phyloP scores from a whole-genome alignment of 495 filamentous ascomycete genomes.

The Aspergillus steynii region DNA sequence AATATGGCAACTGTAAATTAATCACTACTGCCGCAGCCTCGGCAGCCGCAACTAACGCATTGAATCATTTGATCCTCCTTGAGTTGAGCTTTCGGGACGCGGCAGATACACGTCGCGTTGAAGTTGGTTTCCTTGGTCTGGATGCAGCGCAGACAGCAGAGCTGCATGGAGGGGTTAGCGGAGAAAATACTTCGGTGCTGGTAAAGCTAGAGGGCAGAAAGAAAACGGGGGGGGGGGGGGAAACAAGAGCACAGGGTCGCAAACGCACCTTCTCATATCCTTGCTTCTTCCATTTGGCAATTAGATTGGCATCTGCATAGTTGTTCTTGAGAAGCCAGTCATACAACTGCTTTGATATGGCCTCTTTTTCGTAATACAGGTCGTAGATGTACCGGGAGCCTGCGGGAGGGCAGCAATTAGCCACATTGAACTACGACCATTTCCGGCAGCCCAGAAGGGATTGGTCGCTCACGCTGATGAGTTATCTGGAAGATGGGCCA shows the following conservation, averaged over 20 bases:
- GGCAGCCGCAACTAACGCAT: conserved; percentile 95
- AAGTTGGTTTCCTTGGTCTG: conserved; percentile 99
- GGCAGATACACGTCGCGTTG: conserved; percentile 95
- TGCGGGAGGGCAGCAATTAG: conserved; percentile 22
- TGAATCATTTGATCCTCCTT: conserved; percentile 89
- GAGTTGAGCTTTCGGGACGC: conserved; percentile 87
- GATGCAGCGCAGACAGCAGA: conserved; percentile 94
- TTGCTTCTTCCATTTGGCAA: conserved; percentile 99
- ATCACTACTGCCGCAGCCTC: conserved; percentile 86
- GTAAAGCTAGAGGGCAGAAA: neutral
- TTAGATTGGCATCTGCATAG: conserved; percentile 91
- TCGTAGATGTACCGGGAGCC: conserved; percentile 92
- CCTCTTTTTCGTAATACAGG: conserved; percentile 96
- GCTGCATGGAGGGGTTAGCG: conserved; percentile 42
- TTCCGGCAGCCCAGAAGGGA: neutral
- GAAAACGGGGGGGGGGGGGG: too few species aligned
- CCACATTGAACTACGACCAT: neutral
- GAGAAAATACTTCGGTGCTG: neutral
- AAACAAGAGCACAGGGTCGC: too few species aligned
- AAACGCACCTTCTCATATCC: conserved; percentile 89
- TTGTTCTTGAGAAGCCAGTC: conserved; percentile 96
- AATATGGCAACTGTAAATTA: conserved; percentile 29
- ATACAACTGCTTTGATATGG: conserved; percentile 86
- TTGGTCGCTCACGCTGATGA: conserved; percentile 72
- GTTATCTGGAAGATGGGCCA: conserved; percentile 98